phyloP scores from a whole-genome alignment of 1,284 basidiomycete genomes.

The Apiotrichum sp. region DNA sequence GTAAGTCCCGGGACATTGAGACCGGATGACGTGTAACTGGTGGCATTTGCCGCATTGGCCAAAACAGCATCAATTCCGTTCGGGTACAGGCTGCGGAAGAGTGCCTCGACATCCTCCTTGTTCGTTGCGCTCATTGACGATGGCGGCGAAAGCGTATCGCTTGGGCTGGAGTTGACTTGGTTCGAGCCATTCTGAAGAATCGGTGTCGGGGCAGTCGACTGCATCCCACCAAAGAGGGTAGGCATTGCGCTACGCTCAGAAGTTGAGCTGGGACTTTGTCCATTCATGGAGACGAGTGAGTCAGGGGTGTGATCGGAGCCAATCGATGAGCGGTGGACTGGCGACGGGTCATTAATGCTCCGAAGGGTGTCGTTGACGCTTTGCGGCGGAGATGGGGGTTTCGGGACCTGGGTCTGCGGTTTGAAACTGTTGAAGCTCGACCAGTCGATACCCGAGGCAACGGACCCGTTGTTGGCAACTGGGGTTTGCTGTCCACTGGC shows the following conservation, averaged over 20 bases:
- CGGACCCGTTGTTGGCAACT: constrained; percentile 1
- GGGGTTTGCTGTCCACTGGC: constrained; percentile 10
- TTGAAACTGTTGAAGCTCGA: constrained; percentile 13
- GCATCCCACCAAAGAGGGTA: constrained; percentile 14
- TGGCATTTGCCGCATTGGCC: constrained; percentile 1
- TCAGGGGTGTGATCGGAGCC: constrained; percentile 25
- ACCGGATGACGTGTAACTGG: neutral
- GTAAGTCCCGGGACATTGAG: neutral
- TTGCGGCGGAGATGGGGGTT: constrained; percentile 38
- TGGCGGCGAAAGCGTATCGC: constrained; percentile 7
- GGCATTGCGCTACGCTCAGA: constrained; percentile 5
- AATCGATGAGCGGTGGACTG: constrained; percentile 18
- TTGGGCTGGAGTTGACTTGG: constrained; percentile 6
- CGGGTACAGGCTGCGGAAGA: constrained; percentile 42
- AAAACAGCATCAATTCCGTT: constrained; percentile 21
- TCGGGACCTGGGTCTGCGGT: constrained; percentile 15
- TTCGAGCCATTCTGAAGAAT: neutral
- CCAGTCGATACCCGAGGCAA: constrained; percentile 15
- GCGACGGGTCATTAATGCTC: constrained; percentile 29
- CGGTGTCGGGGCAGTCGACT: neutral
- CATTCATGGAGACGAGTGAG: constrained; percentile 27
- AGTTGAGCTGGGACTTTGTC: constrained; percentile 11
- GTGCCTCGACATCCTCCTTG: constrained; percentile 34
- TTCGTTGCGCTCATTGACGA: constrained; percentile 13
- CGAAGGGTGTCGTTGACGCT: constrained; percentile 29